Conservation (phyloP, 257 asterid species). For the Solanum sejunctum region DNA sequence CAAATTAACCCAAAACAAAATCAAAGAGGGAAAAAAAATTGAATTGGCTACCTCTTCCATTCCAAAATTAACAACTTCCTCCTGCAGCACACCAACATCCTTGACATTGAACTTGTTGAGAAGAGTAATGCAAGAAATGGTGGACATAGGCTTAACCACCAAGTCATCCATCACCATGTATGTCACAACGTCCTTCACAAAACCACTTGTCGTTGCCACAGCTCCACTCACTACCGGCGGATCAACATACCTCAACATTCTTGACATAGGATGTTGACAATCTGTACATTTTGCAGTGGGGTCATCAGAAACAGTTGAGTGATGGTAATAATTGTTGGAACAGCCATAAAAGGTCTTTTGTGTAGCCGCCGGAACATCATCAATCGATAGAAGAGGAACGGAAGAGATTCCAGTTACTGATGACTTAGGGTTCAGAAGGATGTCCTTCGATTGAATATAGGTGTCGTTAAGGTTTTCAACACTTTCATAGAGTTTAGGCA, state of each 20-base stretch:
- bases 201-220: neutral
- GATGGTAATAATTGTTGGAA: accelerated
- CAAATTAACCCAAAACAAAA: neutral
- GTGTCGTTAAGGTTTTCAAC: neutral
- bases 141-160: neutral
- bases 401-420: neutral
- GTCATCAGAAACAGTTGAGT: neutral
- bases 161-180: neutral
- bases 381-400: neutral
- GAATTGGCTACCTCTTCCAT: neutral
- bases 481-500: neutral
- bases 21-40: neutral
- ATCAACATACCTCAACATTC: accelerated
- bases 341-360: neutral
- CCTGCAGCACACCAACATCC: neutral
- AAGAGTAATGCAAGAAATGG: neutral
- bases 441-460: neutral
- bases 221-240: accelerated
- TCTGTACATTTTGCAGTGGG: accelerated
- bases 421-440: neutral
- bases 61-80: neutral
- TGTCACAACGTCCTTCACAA: neutral
- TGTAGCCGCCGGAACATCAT: neutral
- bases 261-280: accelerated
- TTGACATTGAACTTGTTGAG: neutral